Conservation (phyloP, 2,329 filamentous ascomycete genomes). For the Trichoderma polysporum region DNA sequence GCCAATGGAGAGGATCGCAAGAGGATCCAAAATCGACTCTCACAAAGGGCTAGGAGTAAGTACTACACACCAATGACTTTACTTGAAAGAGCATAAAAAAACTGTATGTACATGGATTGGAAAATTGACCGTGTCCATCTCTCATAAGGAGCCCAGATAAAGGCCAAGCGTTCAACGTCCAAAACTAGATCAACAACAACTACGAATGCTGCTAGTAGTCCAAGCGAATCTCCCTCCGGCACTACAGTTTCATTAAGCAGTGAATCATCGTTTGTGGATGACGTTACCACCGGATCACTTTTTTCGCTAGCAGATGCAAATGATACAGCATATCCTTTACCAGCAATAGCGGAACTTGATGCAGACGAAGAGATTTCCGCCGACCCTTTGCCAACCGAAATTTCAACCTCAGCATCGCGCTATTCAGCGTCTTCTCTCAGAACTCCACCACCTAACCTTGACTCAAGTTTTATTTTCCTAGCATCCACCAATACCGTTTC, state of each 20-base stretch:
- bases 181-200: background rate
- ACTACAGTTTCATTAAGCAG: background rate
- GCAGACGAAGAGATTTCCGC: background rate
- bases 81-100: too few species aligned
- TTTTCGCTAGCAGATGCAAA: background rate
- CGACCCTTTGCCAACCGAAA: background rate
- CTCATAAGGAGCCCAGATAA: background rate
- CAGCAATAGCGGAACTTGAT: background rate
- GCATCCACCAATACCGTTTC: background rate
- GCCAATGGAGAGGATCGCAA: background rate
- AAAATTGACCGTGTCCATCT: background rate
- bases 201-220: background rate
- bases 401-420: background rate
- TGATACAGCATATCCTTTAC: background rate
- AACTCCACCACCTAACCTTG: background rate
- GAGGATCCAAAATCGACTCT: background rate
- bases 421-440: background rate
- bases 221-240: background rate
- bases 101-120: background rate
- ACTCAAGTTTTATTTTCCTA: background rate
- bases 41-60: constrained; percentile 1
- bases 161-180: background rate
- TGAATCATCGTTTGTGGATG: background rate
- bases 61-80: background rate
- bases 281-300: too few species aligned